phyloP scores from a whole-genome alignment of 495 filamentous ascomycete genomes.

The Penicillium pancosmium region DNA sequence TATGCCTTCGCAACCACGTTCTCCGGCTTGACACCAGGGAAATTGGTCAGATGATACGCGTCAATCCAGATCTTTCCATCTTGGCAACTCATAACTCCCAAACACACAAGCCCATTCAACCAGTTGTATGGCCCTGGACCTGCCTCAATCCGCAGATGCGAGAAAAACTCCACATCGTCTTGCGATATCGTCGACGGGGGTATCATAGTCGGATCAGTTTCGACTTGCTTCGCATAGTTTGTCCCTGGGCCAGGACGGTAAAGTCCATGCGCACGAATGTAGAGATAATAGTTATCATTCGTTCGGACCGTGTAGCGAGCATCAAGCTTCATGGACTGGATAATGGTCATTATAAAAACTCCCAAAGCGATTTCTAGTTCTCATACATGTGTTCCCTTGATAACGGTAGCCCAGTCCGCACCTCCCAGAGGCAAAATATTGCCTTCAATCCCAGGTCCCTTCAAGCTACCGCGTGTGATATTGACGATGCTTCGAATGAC shows the following conservation, averaged over 20 bases:
- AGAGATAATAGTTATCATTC: slow-evolving; percentile 29
- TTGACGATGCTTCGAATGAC: slow-evolving; percentile 35
- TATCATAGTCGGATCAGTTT: slow-evolving; percentile 13
- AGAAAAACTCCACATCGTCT: slow-evolving; percentile 38
- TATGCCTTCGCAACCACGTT: slow-evolving; percentile 28
- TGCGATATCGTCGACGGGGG: slow-evolving; percentile 29
- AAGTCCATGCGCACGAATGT: slow-evolving; percentile 36
- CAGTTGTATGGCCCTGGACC: slow-evolving; percentile 36
- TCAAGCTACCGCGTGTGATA: slow-evolving; percentile 30
- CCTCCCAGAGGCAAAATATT: slow-evolving; percentile 30
- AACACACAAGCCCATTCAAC: slow-evolving; percentile 37
- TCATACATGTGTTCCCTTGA: slow-evolving; percentile 37
- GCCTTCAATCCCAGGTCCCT: slow-evolving; percentile 30
- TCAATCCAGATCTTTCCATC: slow-evolving; percentile 37
- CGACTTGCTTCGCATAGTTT: slow-evolving; percentile 31
- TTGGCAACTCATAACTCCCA: slow-evolving; percentile 37
- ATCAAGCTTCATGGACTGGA: slow-evolving; percentile 39
- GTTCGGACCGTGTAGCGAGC: slow-evolving; percentile 36
- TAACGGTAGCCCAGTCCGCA: slow-evolving; percentile 35
- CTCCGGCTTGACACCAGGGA: slow-evolving; percentile 32
- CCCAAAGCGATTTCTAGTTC: background rate
- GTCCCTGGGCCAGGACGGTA: slow-evolving; percentile 38
- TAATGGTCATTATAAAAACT: background rate
- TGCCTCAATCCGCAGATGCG: slow-evolving; percentile 33
- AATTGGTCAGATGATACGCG: slow-evolving; percentile 40